Conservation (phyloP, 352 stramenopile genomes). For the Phytophthora fragariaefolia region DNA sequence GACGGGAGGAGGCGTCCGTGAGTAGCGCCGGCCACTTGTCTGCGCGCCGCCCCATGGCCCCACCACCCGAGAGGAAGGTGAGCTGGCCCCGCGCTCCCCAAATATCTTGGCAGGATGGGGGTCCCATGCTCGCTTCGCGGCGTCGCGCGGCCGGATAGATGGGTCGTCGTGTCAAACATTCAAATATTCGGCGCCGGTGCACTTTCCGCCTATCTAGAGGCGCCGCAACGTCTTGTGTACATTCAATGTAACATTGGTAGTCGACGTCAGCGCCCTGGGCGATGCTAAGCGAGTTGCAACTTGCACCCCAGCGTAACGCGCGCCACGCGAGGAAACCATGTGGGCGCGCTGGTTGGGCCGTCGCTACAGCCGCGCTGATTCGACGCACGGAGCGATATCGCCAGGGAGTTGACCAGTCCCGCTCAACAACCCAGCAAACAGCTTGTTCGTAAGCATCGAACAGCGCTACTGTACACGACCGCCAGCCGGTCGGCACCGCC, state of each 20-base stretch:
- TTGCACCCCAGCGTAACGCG: constrained; percentile 47
- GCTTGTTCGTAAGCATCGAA: constrained; percentile 13
- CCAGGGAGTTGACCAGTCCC: constrained; percentile 17
- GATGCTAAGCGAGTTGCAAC: constrained; percentile 33
- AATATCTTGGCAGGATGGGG: constrained; percentile 30
- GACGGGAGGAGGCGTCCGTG: constrained; percentile 16
- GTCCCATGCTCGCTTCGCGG: constrained; percentile 10
- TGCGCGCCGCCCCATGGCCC: background rate
- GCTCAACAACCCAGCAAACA: constrained; percentile 20
- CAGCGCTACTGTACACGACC: background rate
- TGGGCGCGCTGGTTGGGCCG: constrained; percentile 3
- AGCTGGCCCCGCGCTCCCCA: constrained; percentile 9
- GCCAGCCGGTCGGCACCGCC: background rate
- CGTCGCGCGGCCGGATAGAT: constrained; percentile 19
- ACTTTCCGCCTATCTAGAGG: constrained; percentile 7
- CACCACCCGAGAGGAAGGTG: constrained; percentile 10
- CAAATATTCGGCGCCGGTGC: constrained; percentile 19
- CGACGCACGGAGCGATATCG: background rate
- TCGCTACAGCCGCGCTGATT: constrained; percentile 1
- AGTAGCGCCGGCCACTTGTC: constrained; percentile 26
- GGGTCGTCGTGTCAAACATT: constrained; percentile 25
- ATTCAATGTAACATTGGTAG: constrained; percentile 10
- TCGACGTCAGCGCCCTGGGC: background rate
- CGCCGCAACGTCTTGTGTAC: too few relatives aligned
- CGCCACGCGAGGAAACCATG: constrained; percentile 20